A percentile compares a stretch with the other conserved stretches of the same genome.
Evolutionary conservation across 305 asterid genomes (phyloP).

Genomic region (Fraxinus baroniana): DNA sequence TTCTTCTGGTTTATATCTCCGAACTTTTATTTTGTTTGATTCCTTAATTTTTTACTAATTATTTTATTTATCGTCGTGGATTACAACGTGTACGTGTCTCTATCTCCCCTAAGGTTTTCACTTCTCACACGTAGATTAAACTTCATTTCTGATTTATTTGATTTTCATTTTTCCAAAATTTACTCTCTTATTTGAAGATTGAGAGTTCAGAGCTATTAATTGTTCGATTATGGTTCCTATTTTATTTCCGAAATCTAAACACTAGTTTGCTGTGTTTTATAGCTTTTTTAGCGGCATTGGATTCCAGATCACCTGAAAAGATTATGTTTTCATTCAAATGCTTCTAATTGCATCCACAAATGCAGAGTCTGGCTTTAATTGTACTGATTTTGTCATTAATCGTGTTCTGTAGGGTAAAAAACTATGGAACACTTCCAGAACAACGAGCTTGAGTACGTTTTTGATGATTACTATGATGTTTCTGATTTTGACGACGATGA

Average conservation of each 20-base stretch:
- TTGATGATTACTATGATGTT: conserved; percentile 44
- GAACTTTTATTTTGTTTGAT: background rate
- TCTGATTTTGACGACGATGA: conserved; percentile 42
- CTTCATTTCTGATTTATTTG: background rate
- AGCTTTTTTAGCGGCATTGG: background rate
- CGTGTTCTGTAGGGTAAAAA: conserved; percentile 7
- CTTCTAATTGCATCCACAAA: background rate
- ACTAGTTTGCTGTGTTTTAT: background rate
- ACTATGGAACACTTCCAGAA: conserved; percentile 52
- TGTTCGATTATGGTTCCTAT: background rate
- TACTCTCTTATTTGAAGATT: background rate
- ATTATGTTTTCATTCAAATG: background rate
- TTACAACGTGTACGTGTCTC: background rate
- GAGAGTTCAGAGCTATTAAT: background rate
- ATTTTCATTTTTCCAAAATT: background rate
- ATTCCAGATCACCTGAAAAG: background rate
- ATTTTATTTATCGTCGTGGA: background rate
- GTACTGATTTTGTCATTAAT: background rate
- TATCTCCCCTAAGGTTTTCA: background rate
- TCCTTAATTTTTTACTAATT: background rate
- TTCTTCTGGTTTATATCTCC: background rate
- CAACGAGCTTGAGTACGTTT: conserved; percentile 56
- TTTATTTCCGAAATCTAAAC: background rate
- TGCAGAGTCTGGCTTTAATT: background rate
- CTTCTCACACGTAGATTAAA: background rate